Base-by-base conservation (phyloP, 176 grass and related monocot genomes). In the Dactylis glomerata region DNA sequence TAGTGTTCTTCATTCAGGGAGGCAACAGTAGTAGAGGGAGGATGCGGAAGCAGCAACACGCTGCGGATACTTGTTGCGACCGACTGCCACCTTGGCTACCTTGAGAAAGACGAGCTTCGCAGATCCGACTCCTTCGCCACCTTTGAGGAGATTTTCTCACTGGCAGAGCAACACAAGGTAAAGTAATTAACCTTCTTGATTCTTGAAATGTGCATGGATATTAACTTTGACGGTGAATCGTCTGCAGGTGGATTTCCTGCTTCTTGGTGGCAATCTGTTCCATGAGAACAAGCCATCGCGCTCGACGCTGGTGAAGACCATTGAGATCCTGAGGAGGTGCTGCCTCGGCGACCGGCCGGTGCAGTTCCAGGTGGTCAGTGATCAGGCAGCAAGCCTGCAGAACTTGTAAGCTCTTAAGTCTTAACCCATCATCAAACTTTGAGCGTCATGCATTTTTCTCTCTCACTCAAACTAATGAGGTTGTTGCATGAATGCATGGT, bases 201-300 rank as follows among this genome's bases (percentile, higher is more conserved):
- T 40, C n/a, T n/a, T n/a, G n/a, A n/a, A n/a, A n/a, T n/a, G n/a
- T 40, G 41, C 41, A 42, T 42, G 41, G 1, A 42, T 42, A 9
- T 2, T 42, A 9, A 10, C 41, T 42, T 42, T 42, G 27, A 75
- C 20, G 75, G 24, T 58, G 45, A 57, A 32, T 14, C n/a, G n/a
- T n/a, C 67, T 54, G 55, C 74, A 98, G 93, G 91, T 92, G 6
- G 96, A 98, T 84, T 89, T 95, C 19, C 33, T 98, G 57, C 89
- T 98, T 34, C 93, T 98, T 63, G 87, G 89, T 45, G 96, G 93
- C n/a, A 79, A 95, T 66, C 13, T 95, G 24, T 98, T 98, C 75
- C 93, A 98, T 69, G 91, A 98, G 30, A 94, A 94, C 85, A 98
- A 95, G 34, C 96, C 96, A 31, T 98, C 96, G 2, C 55, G 84